A percentile compares a stretch with the other conserved stretches of the same genome.
phyloP scores from a whole-genome alignment of 176 grass and related monocot genomes.

The Musa schizocarpa region DNA sequence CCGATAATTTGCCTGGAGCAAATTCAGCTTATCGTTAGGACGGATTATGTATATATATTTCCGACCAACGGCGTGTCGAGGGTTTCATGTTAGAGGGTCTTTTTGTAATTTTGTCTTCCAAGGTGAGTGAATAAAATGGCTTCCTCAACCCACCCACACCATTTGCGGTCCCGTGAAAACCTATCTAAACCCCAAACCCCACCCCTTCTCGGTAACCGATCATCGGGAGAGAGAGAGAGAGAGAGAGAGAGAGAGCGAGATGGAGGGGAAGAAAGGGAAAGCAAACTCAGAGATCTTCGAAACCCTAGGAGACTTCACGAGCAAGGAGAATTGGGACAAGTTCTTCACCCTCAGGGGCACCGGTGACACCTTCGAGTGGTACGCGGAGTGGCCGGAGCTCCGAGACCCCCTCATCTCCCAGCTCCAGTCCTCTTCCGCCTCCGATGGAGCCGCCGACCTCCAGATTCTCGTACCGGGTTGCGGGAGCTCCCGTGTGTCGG shows the following conservation, averaged over 20 bases:
- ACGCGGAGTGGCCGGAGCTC: slow-evolving; percentile 78
- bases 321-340: slow-evolving; percentile 96
- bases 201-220: not conserved
- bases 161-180: too few species aligned
- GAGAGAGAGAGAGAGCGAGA: not conserved
- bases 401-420: slow-evolving; percentile 42
- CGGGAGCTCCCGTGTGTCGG: slow-evolving; percentile 73
- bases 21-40: too few species aligned
- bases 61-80: too few species aligned
- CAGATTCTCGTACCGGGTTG: slow-evolving; percentile 83
- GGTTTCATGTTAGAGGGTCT: too few species aligned
- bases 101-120: too few species aligned
- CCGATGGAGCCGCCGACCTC: slow-evolving; percentile 8
- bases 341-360: slow-evolving; percentile 77
- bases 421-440: slow-evolving; percentile 17
- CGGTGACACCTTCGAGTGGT: slow-evolving; percentile 92
- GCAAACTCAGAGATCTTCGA: slow-evolving; percentile 33
- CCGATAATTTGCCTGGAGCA: too few species aligned
- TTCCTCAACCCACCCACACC: too few species aligned
- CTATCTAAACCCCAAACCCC: too few species aligned
- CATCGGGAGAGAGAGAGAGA: not conserved
- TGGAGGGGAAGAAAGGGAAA: not conserved
- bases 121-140: too few species aligned
- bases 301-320: slow-evolving; percentile 80
- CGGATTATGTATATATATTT: too few species aligned